phyloP scores from a whole-genome alignment of 768 basidiomycete genomes.

The Suillus lakei region DNA sequence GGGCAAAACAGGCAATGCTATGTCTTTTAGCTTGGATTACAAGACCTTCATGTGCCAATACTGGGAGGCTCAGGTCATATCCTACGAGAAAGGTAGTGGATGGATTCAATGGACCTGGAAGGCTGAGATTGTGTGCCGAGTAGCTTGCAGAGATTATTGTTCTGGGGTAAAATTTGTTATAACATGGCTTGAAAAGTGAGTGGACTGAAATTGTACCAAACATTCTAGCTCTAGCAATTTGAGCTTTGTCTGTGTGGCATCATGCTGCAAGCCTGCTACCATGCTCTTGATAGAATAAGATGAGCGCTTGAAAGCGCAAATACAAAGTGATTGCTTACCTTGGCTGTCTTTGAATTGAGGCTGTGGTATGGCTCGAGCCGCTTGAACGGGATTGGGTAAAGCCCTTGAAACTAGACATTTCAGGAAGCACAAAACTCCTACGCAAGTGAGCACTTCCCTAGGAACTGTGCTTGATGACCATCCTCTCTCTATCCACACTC shows the following conservation, averaged over 20 bases:
- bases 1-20: conserved; percentile 63
- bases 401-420: too few relatives aligned
- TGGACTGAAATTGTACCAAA: conserved; percentile 51
- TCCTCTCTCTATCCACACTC: too few relatives aligned
- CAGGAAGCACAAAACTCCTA: too few relatives aligned
- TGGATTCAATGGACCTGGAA: conserved; percentile 87
- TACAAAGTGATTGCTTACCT: conserved; percentile 45
- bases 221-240: conserved; percentile 73
- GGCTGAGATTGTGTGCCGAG: conserved; percentile 50
- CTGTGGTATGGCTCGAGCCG: conserved; percentile 68
- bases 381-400: conserved; percentile 59
- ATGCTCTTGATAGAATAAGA: conserved; percentile 55
- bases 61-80: conserved; percentile 83
- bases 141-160: conserved; percentile 37
- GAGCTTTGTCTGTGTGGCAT: conserved; percentile 59
- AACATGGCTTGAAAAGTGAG: conserved; percentile 1
- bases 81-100: conserved; percentile 68
- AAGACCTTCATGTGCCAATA: conserved; percentile 67
- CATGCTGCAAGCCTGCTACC: conserved; percentile 73
- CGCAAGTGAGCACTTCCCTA: too few relatives aligned
- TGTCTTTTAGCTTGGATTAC: conserved; percentile 64
- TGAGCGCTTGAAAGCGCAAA: background rate
- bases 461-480: too few relatives aligned
- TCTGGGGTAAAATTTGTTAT: conserved; percentile 18
- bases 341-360: conserved; percentile 77